Evolutionary conservation across 768 basidiomycete species (phyloP), one percentile per base, ranked within the genome.

Genomic region (Cubamyces sp.): DNA sequence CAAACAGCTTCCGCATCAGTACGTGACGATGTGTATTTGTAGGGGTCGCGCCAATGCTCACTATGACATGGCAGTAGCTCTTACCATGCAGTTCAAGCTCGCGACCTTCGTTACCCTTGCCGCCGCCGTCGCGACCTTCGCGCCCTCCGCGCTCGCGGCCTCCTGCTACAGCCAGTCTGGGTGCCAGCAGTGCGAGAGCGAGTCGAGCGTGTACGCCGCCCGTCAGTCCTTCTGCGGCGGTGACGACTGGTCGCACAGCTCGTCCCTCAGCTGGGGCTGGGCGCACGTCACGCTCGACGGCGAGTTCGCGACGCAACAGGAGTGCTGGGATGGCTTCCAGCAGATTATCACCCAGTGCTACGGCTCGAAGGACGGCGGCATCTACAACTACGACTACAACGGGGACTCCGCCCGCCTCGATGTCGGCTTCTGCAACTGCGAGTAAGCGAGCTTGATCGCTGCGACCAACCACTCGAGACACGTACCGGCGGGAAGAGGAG

Each of bases 251-350:
- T 52, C 51, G 8, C 28, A 51, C 16, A 16, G 30, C 12, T 52
- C 51, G 3, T 39, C 51, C n/a, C 16, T 40, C 34, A 21, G 18
- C 51, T 52, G 51, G 51, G 51, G 51, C 19, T 11, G 8, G 19
- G 51, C 37, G 3, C 51, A 37, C 34, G 37, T 52, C 9, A 39
- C 34, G 15, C 51, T 52, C 34, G 19, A 39, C 19, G 51, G 51
- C 37, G 37, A 19, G 34, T 52, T 52, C 51, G 15, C 34, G n/a
- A 52, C 11, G 3, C 37, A 52, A 23, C 51, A 52, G 51, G 34
- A 52, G 51, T 52, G 51, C 51, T 21, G 30, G 34, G 51, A 52
- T 19, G 51, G 51, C 0, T 52, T 52, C 51, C n/a, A 52, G 51
- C n/a, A 39, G n/a, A 40, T 52, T 19, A 52, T 52, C 51, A 23